Evolutionary conservation across 2,329 filamentous ascomycete species (phyloP).

Genomic region (Lachnellula subtilissima): DNA sequence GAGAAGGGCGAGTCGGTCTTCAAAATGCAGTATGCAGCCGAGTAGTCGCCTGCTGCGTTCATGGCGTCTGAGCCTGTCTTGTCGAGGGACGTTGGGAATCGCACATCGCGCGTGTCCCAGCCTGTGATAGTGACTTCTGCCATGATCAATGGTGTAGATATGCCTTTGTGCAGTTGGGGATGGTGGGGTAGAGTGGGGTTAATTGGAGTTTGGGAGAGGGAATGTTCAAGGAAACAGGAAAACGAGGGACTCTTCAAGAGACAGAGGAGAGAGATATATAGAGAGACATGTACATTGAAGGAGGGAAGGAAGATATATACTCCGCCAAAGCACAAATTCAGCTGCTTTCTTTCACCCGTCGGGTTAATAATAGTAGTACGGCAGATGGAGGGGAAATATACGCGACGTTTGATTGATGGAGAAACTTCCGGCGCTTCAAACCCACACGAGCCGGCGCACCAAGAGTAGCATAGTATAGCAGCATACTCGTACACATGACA

Average conservation of each 20-base stretch:
- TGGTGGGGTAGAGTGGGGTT: background rate
- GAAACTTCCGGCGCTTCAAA: slow-evolving; percentile 3
- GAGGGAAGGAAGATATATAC: background rate
- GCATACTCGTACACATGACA: no score
- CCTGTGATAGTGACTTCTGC: slow-evolving; percentile 66
- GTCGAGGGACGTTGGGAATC: slow-evolving; percentile 87
- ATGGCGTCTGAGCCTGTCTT: slow-evolving; percentile 97
- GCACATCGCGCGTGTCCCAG: slow-evolving; percentile 67
- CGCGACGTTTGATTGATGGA: slow-evolving; percentile 14
- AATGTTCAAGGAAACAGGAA: background rate
- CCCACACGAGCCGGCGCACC: no score
- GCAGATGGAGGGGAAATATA: slow-evolving; percentile 1
- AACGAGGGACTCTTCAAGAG: background rate
- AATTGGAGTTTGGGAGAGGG: background rate
- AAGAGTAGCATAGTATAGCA: no score
- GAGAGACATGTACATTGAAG: background rate
- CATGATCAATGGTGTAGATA: slow-evolving; percentile 25
- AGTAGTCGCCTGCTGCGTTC: slow-evolving; percentile 92
- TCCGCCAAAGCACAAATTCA: background rate
- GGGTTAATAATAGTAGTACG: background rate
- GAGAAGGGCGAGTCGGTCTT: slow-evolving; percentile 67
- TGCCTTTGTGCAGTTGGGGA: background rate
- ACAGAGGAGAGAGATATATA: background rate
- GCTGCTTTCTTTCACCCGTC: background rate
- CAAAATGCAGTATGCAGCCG: slow-evolving; percentile 88